Evolutionary conservation across 2,329 filamentous ascomycete genomes (phyloP), one percentile per base, ranked within the genome.

Genomic region (Stachybotrys chlorohalonatus): DNA sequence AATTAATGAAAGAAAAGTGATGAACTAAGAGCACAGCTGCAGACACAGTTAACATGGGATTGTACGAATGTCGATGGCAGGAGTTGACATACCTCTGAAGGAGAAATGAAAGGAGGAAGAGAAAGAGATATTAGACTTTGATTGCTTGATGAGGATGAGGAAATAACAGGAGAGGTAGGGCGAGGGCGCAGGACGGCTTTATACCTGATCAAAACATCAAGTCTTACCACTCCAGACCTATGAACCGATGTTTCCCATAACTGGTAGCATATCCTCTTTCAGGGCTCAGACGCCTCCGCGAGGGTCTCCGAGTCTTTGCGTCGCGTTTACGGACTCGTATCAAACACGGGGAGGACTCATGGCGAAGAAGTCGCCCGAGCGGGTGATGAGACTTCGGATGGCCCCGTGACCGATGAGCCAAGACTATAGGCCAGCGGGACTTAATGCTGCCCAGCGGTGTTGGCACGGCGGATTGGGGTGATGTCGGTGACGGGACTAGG

Each of bases 1-100:
- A 9, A 42, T 9, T 42, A 9, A 9, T 55, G 55, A 54, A 55
- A 51, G 54, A 53, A 56, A 52, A 59, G 54, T 59, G 61, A 56
- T 57, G 56, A 52, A 56, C 47, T 54, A 54, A 55, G 45, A 59
- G 46, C 46, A 47, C 46, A 47, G 46, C 46, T 47, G 16, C 7
- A 16, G 17, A 11, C 9, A 24, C 4, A n/a, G 46, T 47, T 16
- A 47, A 7, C 17, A 7, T 16, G 9, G 46, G 46, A 11, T 16
- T 47, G 16, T 47, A 47, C 16, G 15, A 24, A 47, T 13, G 46
- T 13, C 36, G 13, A 9, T 13, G 36, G 36, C 9, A 42, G 36
- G 13, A 42, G 13, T 13, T 42, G 36, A 16, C 46, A 16, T 24
- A 47, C 46, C 46, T 47, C 46, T 47, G 46, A 13, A 47, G 17